Conservation (phyloP, 192 early-diverging fungal genomes). For the Geranomyces variabilis region DNA sequence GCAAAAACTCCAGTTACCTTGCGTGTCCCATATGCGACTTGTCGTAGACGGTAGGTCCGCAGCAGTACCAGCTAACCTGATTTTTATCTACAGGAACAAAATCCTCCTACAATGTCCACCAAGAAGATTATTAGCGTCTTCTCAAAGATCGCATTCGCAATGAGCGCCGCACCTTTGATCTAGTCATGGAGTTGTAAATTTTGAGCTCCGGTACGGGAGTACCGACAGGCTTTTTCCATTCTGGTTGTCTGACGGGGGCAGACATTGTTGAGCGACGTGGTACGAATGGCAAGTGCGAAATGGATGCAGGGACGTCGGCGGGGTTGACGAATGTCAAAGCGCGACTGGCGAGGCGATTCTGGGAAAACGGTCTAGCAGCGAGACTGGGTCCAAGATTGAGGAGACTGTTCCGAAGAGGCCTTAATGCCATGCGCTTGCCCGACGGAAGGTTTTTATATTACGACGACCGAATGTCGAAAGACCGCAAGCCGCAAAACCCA, state of each 20-base stretch:
- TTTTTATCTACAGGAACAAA: slow-evolving; percentile 85
- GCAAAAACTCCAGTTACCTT: too few species aligned
- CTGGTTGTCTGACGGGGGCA: slow-evolving; percentile 57
- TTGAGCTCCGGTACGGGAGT: slow-evolving; percentile 57
- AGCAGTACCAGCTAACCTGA: slow-evolving; percentile 92
- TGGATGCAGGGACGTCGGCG: too few species aligned
- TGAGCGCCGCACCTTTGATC: slow-evolving; percentile 65
- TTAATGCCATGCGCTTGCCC: too few species aligned
- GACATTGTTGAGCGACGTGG: slow-evolving; percentile 16
- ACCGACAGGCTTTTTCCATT: slow-evolving; percentile 63
- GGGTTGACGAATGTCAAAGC: too few species aligned
- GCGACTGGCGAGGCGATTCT: too few species aligned
- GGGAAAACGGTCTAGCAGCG: too few species aligned
- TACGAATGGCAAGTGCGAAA: too few species aligned
- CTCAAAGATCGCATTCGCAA: neutral
- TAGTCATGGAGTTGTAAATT: slow-evolving; percentile 87
- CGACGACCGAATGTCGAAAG: too few species aligned
- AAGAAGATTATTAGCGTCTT: neutral
- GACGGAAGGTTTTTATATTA: too few species aligned
- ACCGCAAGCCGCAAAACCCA: too few species aligned
- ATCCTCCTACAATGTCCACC: slow-evolving; percentile 62
- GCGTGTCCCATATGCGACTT: slow-evolving; percentile 96
- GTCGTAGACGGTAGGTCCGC: slow-evolving; percentile 98
- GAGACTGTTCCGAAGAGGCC: too few species aligned
- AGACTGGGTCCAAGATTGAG: too few species aligned